Base-by-base conservation (phyloP, 2,329 filamentous ascomycete species). In the Cercospora sp. region DNA sequence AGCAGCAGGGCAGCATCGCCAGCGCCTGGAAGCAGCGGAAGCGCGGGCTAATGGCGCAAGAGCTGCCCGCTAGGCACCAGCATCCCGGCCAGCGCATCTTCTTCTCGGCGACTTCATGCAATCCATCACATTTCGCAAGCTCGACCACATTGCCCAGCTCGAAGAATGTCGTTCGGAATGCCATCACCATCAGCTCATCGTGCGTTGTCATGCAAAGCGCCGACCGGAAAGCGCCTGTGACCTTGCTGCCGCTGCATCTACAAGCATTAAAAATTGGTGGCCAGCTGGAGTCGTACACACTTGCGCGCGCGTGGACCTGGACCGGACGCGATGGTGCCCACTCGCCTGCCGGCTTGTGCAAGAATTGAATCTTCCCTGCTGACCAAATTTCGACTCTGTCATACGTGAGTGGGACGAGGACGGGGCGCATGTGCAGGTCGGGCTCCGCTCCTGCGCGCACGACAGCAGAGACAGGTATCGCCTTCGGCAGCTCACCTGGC, bases 81-180 rank as follows among this genome's bases (percentile, higher is more conserved):
- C 53, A 48, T 53, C 60, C 60, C 31, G 40, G 42, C 28, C 36
- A 42, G 26, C 42, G 16, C 42, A 63, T 53, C 60, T 53, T 23
- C 26, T 48, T 28, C 51, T 28, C 61, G 45, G 60, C 53, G 40
- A 55, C 36, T 60, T 57, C 53, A 64, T 64, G 61, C 55, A 64
- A 60, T 61, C 26, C 10, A 58, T 68, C 66, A 68, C 62, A 68
- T 65, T 68, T 42, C 55, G 23, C 26, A 31, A 28, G 23, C 36
- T 42, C 16, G 36, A 42, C 36, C 36, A n/a, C n/a, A n/a, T 42
- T 42, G 36, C 36, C 13, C 33, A 40, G 28, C 53, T 28, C 2
- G 16, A 6, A 28, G 53, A 13, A 20, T 16, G 12, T 12, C 28
- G 53, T 16, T 57, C 53, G 20, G 28, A 18, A 31, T 57, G 53